Base-by-base conservation (phyloP, 331 rosid genomes). In the Quercus tomentella region DNA sequence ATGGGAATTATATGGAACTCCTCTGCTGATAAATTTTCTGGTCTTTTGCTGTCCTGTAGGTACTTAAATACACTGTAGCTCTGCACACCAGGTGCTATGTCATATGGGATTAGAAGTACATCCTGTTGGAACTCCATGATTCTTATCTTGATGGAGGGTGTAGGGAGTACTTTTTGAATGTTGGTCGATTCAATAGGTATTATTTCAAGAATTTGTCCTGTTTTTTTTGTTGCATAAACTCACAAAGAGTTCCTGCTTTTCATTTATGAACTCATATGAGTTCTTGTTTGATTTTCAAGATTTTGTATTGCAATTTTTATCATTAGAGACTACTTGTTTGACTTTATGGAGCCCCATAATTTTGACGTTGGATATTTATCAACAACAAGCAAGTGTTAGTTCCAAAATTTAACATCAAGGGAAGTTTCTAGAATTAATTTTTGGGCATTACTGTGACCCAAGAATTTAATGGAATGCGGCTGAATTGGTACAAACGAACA, bases 21-120 rank as follows among this genome's bases (percentile, higher is more conserved):
- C 33, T 67, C 28, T 65, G 52, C 72, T 67, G 72, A 67, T 35
- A 6, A 67, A 67, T 20, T 4, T 35, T 67, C 52, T 35, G 52
- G 52, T 33, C 25, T 33, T 67, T 67, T 67, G 26, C n/a, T 20
- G 51, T 67, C 65, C 18, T 49, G 4, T 33, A 70, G 79, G 80
- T 79, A 73, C 83, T 77, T 86, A 85, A 86, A 63, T 35, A 23
- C 33, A 49, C 69, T 56, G 67, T 56, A 22, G 71, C 71, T 56
- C 65, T 2, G 70, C 79, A 74, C 63, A 35, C 56, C 16, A 49
- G 11, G 66, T 63, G 80, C 80, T 6, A 25, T 26, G 62, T 45
- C 79, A 22, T 63, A 22, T 82, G 65, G 72, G 16, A 11, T 35
- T 79, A 25, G 77, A 66, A 8, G 25, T 65, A 54, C 45, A 71